Evolutionary conservation across 768 basidiomycete genomes (phyloP).

Genomic region (Vararia minispora): DNA sequence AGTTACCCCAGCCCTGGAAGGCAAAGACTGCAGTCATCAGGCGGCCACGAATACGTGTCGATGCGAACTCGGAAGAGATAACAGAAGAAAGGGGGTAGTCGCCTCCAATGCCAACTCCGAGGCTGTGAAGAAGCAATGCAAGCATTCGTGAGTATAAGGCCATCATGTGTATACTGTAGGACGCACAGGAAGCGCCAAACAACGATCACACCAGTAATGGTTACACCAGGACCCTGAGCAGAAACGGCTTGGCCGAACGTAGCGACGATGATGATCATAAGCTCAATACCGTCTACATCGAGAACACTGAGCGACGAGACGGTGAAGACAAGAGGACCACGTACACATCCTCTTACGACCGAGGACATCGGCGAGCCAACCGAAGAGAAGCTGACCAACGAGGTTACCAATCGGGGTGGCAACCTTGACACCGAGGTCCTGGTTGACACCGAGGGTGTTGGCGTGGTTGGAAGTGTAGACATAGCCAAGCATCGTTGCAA

Average conservation of each 20-base stretch:
- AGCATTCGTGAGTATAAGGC: background rate
- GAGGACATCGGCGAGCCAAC: slow-evolving; percentile 33
- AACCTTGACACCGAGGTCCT: slow-evolving; percentile 36
- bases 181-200: slow-evolving; percentile 76
- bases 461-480: slow-evolving; percentile 43
- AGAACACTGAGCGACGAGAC: background rate
- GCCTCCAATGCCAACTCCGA: slow-evolving; percentile 80
- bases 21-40: slow-evolving; percentile 89
- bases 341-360: slow-evolving; percentile 52
- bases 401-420: slow-evolving; percentile 30
- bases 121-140: slow-evolving; percentile 22
- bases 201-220: slow-evolving; percentile 65
- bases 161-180: slow-evolving; percentile 21
- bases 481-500: slow-evolving; percentile 71
- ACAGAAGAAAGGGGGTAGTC: slow-evolving; percentile 82
- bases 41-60: slow-evolving; percentile 64
- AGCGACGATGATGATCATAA: slow-evolving; percentile 73
- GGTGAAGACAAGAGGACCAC: slow-evolving; percentile 17
- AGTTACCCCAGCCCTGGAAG: slow-evolving; percentile 80
- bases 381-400: slow-evolving; percentile 31
- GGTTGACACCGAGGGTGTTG: slow-evolving; percentile 28
- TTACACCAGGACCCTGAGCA: slow-evolving; percentile 52
- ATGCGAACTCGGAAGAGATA: slow-evolving; percentile 83
- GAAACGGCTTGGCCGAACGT: slow-evolving; percentile 75
- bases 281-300: slow-evolving; percentile 55